Evolutionary conservation across 2,329 filamentous ascomycete genomes (phyloP), one percentile per base, ranked within the genome.

Genomic region (Dothiorella sarmentorum): DNA sequence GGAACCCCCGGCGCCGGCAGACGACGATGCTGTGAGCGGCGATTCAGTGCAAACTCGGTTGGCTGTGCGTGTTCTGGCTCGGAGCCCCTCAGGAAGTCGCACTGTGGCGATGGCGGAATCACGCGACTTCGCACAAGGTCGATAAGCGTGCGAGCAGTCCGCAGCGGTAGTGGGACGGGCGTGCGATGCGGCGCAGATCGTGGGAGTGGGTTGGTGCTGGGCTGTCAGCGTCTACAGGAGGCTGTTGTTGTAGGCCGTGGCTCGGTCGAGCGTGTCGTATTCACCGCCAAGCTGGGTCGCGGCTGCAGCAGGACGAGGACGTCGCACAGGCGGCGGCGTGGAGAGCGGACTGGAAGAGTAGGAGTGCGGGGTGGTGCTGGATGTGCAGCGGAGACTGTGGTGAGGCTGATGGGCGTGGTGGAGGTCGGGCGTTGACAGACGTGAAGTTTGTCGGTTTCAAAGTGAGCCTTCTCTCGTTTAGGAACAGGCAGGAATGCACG

Each of bases 31-130:
- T 53, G 27, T 53, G 27, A 37, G 57, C 40, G 45, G 45, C 37
- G 56, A 38, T 58, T 58, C 44, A 51, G 56, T 49, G 17, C 56
- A 58, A 53, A 22, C 47, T 40, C 37, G 57, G 31, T 49, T 17
- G 35, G 35, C 42, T 42, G 35, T 47, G 43, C 43, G 56, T 37
- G 44, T 58, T 65, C 70, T 71, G 71, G 71, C 71, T 71, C 70
- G 61, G 71, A 72, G 71, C 70, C 71, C 71, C 69, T 72, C 69
- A 70, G 67, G 69, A 70, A 67, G 66, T 65, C 65, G 68, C 67
- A 66, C 65, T 61, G 63, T 66, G 67, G 69, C 66, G 66, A 61
- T 63, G 63, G 42, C 64, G 66, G 65, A 68, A 68, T 65, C 66
- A 69, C 68, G 68, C 68, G 70, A 71, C 68, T 66, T 59, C 61